Evolutionary conservation across 129 eudicot genomes (phyloP).

Genomic region (Daucus carota): DNA sequence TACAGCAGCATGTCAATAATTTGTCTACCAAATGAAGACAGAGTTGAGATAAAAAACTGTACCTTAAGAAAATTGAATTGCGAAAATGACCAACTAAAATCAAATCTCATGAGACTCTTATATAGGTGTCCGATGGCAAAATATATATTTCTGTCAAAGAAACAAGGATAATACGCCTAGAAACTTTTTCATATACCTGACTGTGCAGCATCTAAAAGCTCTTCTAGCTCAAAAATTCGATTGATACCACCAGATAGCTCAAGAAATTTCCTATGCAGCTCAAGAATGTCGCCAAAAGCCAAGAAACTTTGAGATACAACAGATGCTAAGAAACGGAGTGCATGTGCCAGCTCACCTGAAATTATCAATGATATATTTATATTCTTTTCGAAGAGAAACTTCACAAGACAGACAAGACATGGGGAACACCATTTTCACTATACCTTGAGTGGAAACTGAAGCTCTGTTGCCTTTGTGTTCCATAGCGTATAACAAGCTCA

Average conservation of each 20-base stretch:
- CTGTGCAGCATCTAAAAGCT: slow-evolving; percentile 84
- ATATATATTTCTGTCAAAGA: background rate
- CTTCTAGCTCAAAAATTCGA: slow-evolving; percentile 93
- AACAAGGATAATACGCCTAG: background rate
- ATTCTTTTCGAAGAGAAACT: background rate
- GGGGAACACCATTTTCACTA: background rate
- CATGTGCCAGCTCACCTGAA: slow-evolving; percentile 95
- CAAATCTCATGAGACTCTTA: background rate
- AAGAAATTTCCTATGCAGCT: slow-evolving; percentile 75
- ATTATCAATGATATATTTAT: background rate
- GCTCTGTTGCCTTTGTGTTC: slow-evolving; percentile 97
- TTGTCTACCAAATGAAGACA: background rate
- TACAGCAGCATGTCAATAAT: background rate
- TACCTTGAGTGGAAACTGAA: slow-evolving; percentile 91
- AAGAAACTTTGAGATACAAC: slow-evolving; percentile 99
- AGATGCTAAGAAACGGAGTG: slow-evolving; percentile 91
- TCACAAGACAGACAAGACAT: background rate
- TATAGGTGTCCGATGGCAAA: background rate
- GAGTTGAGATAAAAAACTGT: background rate
- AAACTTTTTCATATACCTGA: slow-evolving; percentile 34
- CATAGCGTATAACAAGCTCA: slow-evolving; percentile 93
- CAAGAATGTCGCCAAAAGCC: slow-evolving; percentile 98
- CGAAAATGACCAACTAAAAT: background rate
- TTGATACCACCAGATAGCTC: slow-evolving; percentile 96
- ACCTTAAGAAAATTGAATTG: background rate